phyloP scores from a whole-genome alignment of 768 basidiomycete species.

The Trametes cubensis region DNA sequence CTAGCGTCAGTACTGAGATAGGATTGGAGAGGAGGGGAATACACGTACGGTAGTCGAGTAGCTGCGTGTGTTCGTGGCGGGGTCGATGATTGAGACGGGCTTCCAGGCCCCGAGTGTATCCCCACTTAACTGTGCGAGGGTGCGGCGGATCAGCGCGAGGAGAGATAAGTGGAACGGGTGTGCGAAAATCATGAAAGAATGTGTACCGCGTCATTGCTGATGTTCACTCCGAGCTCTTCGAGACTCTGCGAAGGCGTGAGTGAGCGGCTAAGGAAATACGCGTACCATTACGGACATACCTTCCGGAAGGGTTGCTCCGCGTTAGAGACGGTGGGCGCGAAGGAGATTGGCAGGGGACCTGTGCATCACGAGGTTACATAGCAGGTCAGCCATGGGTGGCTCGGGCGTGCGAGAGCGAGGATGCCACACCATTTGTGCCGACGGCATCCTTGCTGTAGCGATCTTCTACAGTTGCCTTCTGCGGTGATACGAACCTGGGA shows the following conservation, averaged over 20 bases:
- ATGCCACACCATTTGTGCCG: slow-evolving; percentile 14
- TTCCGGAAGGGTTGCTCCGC: slow-evolving; percentile 21
- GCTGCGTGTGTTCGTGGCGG: slow-evolving; percentile 26
- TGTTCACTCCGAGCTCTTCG: slow-evolving; percentile 9
- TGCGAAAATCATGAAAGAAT: background rate
- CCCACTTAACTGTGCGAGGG: background rate
- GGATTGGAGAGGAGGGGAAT: background rate
- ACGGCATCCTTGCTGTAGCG: slow-evolving; percentile 11
- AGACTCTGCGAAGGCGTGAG: slow-evolving; percentile 9
- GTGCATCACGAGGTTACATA: too few species aligned
- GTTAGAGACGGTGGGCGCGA: slow-evolving; percentile 9
- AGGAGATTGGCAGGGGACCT: slow-evolving; percentile 24
- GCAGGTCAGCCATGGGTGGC: too few species aligned
- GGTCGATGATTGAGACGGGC: slow-evolving; percentile 24
- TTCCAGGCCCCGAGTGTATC: slow-evolving; percentile 5
- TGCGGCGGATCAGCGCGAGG: background rate
- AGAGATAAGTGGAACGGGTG: background rate
- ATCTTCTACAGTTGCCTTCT: background rate
- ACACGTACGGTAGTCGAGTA: slow-evolving; percentile 29
- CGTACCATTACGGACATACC: slow-evolving; percentile 5
- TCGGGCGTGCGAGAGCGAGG: too few species aligned
- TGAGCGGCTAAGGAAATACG: background rate
- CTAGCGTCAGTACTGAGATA: background rate
- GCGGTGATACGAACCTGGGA: background rate
- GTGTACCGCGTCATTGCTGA: slow-evolving; percentile 12